phyloP scores from a whole-genome alignment of 2,329 filamentous ascomycete species.

The Coniochaeta ligniaria region DNA sequence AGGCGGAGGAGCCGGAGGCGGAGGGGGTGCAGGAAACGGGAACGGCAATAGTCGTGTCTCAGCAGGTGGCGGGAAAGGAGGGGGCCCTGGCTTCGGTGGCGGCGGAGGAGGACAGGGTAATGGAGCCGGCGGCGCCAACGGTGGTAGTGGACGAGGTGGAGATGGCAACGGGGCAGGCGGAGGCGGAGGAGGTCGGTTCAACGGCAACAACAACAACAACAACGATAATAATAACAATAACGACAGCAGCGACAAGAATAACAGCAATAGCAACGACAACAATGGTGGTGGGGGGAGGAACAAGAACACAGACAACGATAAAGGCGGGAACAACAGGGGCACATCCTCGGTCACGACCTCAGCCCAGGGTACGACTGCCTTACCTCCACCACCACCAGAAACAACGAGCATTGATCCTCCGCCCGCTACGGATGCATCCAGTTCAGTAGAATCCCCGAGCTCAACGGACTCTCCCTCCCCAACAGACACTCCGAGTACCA shows the following conservation, averaged over 20 bases:
- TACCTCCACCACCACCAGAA: neutral
- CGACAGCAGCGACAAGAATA: constrained; percentile 3
- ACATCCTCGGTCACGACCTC: neutral
- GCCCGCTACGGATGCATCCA: neutral
- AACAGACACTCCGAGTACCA: neutral
- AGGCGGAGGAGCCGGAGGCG: neutral
- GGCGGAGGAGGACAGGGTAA: constrained; percentile 2
- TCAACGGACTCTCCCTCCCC: neutral
- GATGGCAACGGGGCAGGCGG: neutral
- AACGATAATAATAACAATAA: constrained; percentile 3
- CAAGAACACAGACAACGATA: neutral
- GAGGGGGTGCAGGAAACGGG: neutral
- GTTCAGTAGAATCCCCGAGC: neutral
- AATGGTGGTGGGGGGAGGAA: constrained; percentile 3
- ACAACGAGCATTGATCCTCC: neutral
- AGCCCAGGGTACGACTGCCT: neutral
- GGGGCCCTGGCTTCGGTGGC: neutral
- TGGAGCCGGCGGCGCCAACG: neutral
- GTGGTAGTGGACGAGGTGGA: neutral
- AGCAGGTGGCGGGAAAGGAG: constrained; percentile 2
- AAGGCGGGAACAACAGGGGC: neutral
- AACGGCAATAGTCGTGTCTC: constrained; percentile 3
- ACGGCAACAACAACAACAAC: constrained; percentile 2
- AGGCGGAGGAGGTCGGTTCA: neutral
- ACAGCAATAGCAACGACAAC: neutral